Evolutionary conservation across 2,329 filamentous ascomycete species (phyloP).

Genomic region (Calonectria pseudoturangicola): DNA sequence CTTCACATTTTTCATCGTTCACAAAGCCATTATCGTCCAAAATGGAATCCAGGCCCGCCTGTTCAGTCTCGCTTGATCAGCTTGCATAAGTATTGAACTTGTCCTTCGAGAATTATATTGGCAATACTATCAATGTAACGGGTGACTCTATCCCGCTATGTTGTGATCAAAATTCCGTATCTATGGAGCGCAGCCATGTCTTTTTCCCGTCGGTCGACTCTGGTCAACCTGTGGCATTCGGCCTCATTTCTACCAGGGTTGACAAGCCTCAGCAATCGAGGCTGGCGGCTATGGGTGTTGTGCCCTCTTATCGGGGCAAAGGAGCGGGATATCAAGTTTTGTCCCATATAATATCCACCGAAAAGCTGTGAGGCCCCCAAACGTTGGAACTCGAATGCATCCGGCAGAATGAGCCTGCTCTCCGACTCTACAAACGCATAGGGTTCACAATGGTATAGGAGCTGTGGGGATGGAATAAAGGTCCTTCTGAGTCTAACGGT

Average conservation of each 20-base stretch:
- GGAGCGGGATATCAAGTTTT: slow-evolving; percentile 37
- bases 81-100: background rate
- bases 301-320: slow-evolving; percentile 40
- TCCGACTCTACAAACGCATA: slow-evolving; percentile 43
- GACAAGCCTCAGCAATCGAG: slow-evolving; percentile 46
- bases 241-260: slow-evolving; percentile 43
- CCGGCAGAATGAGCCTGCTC: slow-evolving; percentile 39
- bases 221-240: slow-evolving; percentile 32
- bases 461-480: slow-evolving; percentile 11
- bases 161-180: background rate
- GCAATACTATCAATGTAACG: background rate
- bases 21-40: background rate
- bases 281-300: slow-evolving; percentile 46
- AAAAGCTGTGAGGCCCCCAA: background rate
- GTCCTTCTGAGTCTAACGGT: background rate
- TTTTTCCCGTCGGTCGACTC: background rate
- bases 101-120: background rate
- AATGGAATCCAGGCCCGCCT: background rate
- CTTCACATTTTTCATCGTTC: too few relatives aligned
- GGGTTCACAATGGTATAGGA: slow-evolving; percentile 41
- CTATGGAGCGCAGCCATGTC: background rate
- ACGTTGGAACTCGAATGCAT: slow-evolving; percentile 51
- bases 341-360: background rate
- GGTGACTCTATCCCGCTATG: background rate
- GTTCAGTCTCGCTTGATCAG: background rate